These are phyloP conservation scores for Fagopyrum homotropicum DNA, from an alignment of 148 eudicot species.

Conservation along the genomic window DNA sequence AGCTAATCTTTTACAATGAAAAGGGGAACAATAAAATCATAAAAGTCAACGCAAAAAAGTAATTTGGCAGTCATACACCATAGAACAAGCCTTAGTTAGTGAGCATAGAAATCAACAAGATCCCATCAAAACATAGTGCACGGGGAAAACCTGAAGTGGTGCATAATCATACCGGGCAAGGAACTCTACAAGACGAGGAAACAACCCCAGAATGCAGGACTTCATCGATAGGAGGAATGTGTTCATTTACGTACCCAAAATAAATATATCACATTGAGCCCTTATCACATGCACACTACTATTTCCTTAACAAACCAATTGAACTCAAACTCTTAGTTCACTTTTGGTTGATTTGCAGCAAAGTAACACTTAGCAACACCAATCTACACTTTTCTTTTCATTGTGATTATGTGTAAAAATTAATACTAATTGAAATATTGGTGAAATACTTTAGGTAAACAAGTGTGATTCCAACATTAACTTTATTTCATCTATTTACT, in stretches of 20 bases:
- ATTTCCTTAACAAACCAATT: neutral
- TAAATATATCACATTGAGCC: neutral
- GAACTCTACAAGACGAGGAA: slow-evolving; percentile 67
- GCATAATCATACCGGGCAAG: slow-evolving; percentile 68
- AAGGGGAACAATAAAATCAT: too few species aligned
- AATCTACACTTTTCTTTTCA: neutral
- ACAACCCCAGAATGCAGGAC: slow-evolving; percentile 80
- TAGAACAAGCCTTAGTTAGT: too few species aligned
- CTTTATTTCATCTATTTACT: too few species aligned
- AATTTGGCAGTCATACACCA: too few species aligned
- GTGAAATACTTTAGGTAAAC: neutral
- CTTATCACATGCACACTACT: neutral
- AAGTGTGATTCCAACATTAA: too few species aligned
- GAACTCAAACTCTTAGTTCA: neutral
- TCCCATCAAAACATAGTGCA: neutral
- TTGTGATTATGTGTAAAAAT: neutral
- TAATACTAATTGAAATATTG: neutral
- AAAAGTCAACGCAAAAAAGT: too few species aligned
- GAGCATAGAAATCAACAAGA: neutral
- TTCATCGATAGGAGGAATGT: slow-evolving; percentile 80
- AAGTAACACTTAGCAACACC: neutral
- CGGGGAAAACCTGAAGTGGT: slow-evolving; percentile 55
- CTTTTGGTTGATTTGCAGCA: neutral
- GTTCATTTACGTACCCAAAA: slow-evolving; percentile 28
- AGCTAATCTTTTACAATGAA: too few species aligned